Conservation (phyloP, 805 yeast species). For the Metschnikowia continentalis region DNA sequence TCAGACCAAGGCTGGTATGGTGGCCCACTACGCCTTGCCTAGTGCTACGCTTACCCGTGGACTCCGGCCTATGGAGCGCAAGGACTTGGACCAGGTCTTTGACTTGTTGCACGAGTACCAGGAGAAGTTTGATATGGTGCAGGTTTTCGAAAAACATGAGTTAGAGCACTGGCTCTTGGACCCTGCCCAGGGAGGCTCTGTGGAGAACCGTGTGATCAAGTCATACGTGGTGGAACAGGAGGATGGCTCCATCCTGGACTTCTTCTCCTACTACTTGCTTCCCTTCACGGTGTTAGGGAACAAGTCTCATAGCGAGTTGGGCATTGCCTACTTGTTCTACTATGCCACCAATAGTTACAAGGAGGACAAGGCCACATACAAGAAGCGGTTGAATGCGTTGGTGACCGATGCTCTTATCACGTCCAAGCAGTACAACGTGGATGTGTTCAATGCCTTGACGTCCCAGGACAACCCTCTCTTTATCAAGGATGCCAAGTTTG, state of each 20-base stretch:
- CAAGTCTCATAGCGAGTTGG: slow-evolving; percentile 58
- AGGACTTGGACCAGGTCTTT: slow-evolving; percentile 64
- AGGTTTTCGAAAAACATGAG: slow-evolving; percentile 64
- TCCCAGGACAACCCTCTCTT: slow-evolving; percentile 86
- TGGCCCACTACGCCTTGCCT: slow-evolving; percentile 57
- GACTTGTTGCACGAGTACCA: slow-evolving; percentile 61
- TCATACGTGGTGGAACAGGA: slow-evolving; percentile 71
- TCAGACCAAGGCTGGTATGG: slow-evolving; percentile 63
- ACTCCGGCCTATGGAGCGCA: slow-evolving; percentile 50
- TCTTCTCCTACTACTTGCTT: slow-evolving; percentile 81
- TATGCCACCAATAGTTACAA: slow-evolving; percentile 62
- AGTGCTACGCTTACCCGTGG: slow-evolving; percentile 46
- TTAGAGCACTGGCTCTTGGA: slow-evolving; percentile 80
- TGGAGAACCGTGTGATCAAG: slow-evolving; percentile 47
- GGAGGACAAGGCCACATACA: slow-evolving; percentile 40
- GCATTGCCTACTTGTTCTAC: slow-evolving; percentile 85
- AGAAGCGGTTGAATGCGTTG: slow-evolving; percentile 56
- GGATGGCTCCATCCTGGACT: slow-evolving; percentile 73
- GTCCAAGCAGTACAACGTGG: slow-evolving; percentile 65
- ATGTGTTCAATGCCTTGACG: slow-evolving; percentile 91
- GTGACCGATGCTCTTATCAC: slow-evolving; percentile 73
- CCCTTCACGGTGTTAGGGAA: slow-evolving; percentile 81
- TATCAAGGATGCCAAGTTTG: slow-evolving; percentile 79
- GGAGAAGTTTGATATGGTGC: slow-evolving; percentile 66
- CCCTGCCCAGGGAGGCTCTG: slow-evolving; percentile 31